A percentile compares a stretch with the other conserved stretches of the same genome.
These are phyloP conservation scores for Trichoderma endophyticum DNA, from an alignment of 2,329 filamentous ascomycete species.

Conservation along the genomic window DNA sequence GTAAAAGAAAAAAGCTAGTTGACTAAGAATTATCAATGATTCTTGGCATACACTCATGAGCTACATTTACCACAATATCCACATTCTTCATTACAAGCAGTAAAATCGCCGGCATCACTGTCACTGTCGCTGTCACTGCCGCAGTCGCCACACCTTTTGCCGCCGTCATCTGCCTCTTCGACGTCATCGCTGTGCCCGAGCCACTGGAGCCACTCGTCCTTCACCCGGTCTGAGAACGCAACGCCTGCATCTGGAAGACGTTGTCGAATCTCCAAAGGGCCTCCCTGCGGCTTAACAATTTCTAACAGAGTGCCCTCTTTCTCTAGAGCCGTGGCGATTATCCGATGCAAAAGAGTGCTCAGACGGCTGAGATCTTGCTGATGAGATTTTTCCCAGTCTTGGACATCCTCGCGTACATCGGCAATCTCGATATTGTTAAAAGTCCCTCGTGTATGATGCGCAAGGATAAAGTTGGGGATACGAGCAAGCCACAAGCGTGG, in stretches of 20 bases:
- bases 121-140: constrained; percentile 21
- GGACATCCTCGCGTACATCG: constrained; percentile 31
- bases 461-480: constrained; percentile 39
- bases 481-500: constrained; percentile 43
- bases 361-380: constrained; percentile 31
- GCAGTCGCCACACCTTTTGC: constrained; percentile 18
- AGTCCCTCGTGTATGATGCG: constrained; percentile 36
- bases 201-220: constrained; percentile 27
- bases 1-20: not conserved
- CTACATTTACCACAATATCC: constrained; percentile 29
- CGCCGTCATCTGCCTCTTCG: not conserved
- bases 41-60: not conserved
- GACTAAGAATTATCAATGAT: not conserved
- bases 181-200: not conserved
- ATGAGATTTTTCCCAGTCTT: constrained; percentile 37
- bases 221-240: constrained; percentile 25
- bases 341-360: constrained; percentile 23
- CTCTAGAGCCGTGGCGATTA: constrained; percentile 20
- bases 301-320: constrained; percentile 25
- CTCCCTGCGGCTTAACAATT: constrained; percentile 21
- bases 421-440: constrained; percentile 37
- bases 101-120: constrained; percentile 23
- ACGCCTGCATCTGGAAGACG: constrained; percentile 25
- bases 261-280: constrained; percentile 26
- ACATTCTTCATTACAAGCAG: constrained; percentile 30